Evolutionary conservation across 2,329 filamentous ascomycete genomes (phyloP), one percentile per base, ranked within the genome.

Genomic region (Stachybotrys chartarum): DNA sequence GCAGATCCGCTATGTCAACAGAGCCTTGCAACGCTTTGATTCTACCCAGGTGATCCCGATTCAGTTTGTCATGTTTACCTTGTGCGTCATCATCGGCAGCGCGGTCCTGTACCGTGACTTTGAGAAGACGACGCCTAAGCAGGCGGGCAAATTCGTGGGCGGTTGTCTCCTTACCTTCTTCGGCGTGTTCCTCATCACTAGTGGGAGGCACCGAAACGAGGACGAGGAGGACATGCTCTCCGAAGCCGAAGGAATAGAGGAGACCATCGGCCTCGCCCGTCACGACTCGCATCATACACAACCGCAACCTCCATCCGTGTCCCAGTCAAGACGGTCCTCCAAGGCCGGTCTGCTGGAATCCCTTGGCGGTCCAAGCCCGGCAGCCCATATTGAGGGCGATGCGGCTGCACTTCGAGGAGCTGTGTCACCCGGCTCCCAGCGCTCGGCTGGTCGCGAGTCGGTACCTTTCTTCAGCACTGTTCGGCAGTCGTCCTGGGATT

Each of bases 41-140:
- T 96, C 94, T 7, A 99, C 94, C 0, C 91, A 97, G 69, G 94
- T 99, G 62, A 99, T 99, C 59, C 94, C 94, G 0, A 94, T 94
- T 14, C 94, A 99, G 66, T 99, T 99, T 64, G 94, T 99, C 52
- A 83, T 95, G 59, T 99, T 99, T 70, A 99, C 94, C 0, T 79
- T 99, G 7, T 96, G 90, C 6, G 94, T 97, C 59, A 97, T 99
- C 63, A 80, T 96, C 53, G 94, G 94, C 55, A 97, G 92, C 64
- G 93, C 93, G 1, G 81, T 99, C 8, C 75, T 99, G 6, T 99
- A 97, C 68, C 86, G 93, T 52, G 94, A 99, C 70, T 99, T 99
- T 65, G 90, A 97, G 70, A 86, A 88, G 47, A 89, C 90, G 7
- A 88, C 85, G 0, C 73, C 79, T 32, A 79, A 85, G 51, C 88